phyloP scores from a whole-genome alignment of 1,139 yeast genomes.

The Chernovozyma aurita region DNA sequence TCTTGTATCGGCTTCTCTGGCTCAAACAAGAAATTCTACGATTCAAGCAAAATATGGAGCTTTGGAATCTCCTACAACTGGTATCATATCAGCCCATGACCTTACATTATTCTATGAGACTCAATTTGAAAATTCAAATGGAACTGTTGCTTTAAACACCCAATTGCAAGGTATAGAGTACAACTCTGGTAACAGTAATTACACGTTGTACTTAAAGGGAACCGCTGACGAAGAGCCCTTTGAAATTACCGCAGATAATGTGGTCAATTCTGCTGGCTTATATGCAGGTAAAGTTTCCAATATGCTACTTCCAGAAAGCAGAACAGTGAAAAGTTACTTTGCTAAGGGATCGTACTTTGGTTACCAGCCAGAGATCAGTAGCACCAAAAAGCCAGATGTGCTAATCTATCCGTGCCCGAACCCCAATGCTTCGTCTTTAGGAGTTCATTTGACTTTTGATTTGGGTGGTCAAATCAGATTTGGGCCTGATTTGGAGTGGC shows the following conservation, averaged over 20 bases:
- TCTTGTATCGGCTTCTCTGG: constrained; percentile 43
- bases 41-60: constrained; percentile 59
- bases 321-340: constrained; percentile 56
- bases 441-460: constrained; percentile 83
- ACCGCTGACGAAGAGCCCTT: constrained; percentile 31
- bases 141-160: constrained; percentile 63
- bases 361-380: constrained; percentile 42
- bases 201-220: constrained; percentile 27
- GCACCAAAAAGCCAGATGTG: constrained; percentile 29
- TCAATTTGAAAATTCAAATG: constrained; percentile 49
- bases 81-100: constrained; percentile 80
- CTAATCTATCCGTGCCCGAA: constrained; percentile 79
- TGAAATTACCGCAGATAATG: constrained; percentile 48
- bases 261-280: constrained; percentile 77
- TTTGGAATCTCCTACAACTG: constrained; percentile 78
- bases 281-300: constrained; percentile 68
- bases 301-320: constrained; percentile 57
- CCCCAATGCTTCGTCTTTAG: constrained; percentile 68
- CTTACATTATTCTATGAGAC: constrained; percentile 57
- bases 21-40: constrained; percentile 55
- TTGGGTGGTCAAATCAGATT: constrained; percentile 75
- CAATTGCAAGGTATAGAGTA: constrained; percentile 44
- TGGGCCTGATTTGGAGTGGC: constrained; percentile 91
- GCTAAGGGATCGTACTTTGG: constrained; percentile 85
- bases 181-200: constrained; percentile 16